These are phyloP conservation scores for Linanthus parryae DNA, from an alignment of 148 eudicot species.

Conservation along the genomic window DNA sequence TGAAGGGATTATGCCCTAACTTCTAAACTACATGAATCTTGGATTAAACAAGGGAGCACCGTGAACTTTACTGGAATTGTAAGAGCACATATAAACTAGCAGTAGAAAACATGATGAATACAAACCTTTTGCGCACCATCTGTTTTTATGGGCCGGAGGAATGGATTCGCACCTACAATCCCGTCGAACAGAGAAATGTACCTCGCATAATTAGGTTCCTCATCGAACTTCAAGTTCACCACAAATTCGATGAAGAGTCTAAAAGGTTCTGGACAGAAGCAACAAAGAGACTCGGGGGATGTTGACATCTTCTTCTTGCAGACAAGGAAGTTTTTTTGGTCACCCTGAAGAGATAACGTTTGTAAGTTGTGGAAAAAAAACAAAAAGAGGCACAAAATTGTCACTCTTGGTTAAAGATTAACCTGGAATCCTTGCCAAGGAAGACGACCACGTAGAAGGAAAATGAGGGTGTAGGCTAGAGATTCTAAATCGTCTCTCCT, in stretches of 20 bases:
- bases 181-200: conserved; percentile 13
- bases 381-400: too few species aligned
- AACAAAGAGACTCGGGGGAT: conserved; percentile 10
- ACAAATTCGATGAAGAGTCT: conserved; percentile 12
- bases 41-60: too few species aligned
- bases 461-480: conserved; percentile 15
- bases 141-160: conserved; percentile 13
- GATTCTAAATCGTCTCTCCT: conserved; percentile 18
- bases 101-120: background rate
- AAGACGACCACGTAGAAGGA: conserved; percentile 14
- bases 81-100: too few species aligned
- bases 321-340: conserved; percentile 10
- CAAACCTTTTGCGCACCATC: conserved; percentile 19
- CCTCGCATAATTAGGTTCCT: conserved; percentile 16
- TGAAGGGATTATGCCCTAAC: too few species aligned
- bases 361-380: too few species aligned
- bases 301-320: conserved; percentile 18
- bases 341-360: conserved; percentile 7
- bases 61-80: too few species aligned
- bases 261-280: conserved; percentile 12
- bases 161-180: conserved; percentile 12
- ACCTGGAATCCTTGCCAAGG: conserved; percentile 20
- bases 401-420: background rate
- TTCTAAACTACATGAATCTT: too few species aligned
- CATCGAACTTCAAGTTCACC: conserved; percentile 18